Percentiles rank a stretch among this genome's conserved stretches.
Evolutionary conservation across 2,329 filamentous ascomycete genomes (phyloP).

Genomic region (Zelopaecilomyces penicillatus): DNA sequence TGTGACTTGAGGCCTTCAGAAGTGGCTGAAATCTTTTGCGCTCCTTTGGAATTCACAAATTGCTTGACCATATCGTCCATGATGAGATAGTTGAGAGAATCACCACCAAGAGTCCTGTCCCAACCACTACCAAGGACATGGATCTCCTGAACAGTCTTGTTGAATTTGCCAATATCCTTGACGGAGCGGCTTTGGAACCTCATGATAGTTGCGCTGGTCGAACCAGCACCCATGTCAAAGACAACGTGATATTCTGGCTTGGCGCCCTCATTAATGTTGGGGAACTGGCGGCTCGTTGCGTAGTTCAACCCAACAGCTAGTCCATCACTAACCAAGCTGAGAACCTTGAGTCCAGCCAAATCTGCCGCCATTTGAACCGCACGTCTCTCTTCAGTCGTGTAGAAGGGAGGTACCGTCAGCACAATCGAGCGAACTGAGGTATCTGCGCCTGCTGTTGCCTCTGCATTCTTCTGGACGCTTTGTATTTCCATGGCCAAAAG

Average conservation of each 20-base stretch:
- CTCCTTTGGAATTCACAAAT: conserved; percentile 62
- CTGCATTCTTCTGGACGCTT: conserved; percentile 83
- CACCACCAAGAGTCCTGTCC: conserved; percentile 84
- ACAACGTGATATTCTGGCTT: conserved; percentile 89
- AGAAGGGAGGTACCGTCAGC: conserved; percentile 84
- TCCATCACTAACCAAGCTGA: conserved; percentile 80
- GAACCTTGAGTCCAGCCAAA: conserved; percentile 77
- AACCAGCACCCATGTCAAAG: conserved; percentile 97
- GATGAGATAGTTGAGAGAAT: conserved; percentile 79
- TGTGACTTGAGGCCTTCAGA: conserved; percentile 59
- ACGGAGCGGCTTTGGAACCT: conserved; percentile 82
- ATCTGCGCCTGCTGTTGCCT: conserved; percentile 69
- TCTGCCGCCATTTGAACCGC: conserved; percentile 78
- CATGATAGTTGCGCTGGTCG: conserved; percentile 80
- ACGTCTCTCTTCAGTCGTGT: conserved; percentile 81
- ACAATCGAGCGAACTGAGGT: conserved; percentile 71
- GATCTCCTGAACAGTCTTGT: conserved; percentile 97
- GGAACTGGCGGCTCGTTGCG: conserved; percentile 83
- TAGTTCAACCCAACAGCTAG: conserved; percentile 92
- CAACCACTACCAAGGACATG: conserved; percentile 78
- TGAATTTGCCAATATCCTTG: conserved; percentile 86
- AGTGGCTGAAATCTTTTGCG: conserved; percentile 56
- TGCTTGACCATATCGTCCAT: conserved; percentile 80
- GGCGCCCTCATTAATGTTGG: conserved; percentile 69
- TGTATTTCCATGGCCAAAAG: conserved; percentile 93